Conservation (phyloP, 148 eudicot species). For the Dianthus caryophyllus region DNA sequence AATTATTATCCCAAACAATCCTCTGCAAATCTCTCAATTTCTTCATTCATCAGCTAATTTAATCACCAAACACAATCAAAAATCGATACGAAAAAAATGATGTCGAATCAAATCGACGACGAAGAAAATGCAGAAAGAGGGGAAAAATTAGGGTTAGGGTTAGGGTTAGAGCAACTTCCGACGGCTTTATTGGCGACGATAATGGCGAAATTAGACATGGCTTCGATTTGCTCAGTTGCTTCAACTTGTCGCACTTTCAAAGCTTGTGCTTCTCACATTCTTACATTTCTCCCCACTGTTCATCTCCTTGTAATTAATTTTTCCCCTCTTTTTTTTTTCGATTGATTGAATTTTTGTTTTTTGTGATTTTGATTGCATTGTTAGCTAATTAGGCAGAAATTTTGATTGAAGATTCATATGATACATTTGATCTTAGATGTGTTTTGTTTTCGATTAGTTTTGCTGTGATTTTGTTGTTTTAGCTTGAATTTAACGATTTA, state of each 20-base stretch:
- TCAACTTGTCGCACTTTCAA: constrained; percentile 69
- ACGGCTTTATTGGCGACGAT: constrained; percentile 62
- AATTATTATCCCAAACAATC: no score
- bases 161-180: constrained; percentile 57
- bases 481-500: neutral
- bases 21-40: no score
- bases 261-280: constrained; percentile 57
- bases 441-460: neutral
- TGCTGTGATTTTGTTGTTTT: neutral
- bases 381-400: no score
- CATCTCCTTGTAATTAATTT: constrained; percentile 60
- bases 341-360: no score
- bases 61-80: neutral
- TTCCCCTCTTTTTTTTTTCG: neutral
- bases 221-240: constrained; percentile 70
- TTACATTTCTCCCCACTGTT: constrained; percentile 63
- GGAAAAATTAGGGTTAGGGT: constrained; percentile 1
- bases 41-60: no score
- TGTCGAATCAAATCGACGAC: constrained; percentile 14
- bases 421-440: no score
- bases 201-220: constrained; percentile 66
- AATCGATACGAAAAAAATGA: constrained; percentile 10
- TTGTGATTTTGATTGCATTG: neutral
- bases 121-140: no score
- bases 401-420: no score